Conservation (phyloP, 192 early-diverging fungal genomes). For the Backusella macrospora region DNA sequence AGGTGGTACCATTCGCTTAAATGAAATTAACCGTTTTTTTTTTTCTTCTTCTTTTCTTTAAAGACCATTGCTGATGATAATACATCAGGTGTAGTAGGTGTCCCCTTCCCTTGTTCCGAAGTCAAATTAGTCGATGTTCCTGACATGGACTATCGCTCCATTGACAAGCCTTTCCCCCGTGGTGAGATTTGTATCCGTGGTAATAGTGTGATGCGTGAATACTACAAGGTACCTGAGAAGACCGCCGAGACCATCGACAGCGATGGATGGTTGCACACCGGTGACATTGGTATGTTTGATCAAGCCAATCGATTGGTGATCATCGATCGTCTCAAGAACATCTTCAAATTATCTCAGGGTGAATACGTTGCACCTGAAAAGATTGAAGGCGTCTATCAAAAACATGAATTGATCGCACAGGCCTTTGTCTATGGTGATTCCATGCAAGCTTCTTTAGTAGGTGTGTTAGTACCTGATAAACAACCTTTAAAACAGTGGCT, state of each 20-base stretch:
- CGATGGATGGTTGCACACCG: constrained; percentile 88
- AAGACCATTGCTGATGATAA: constrained; percentile 40
- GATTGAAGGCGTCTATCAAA: constrained; percentile 77
- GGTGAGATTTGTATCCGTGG: constrained; percentile 93
- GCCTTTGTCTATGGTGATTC: constrained; percentile 95
- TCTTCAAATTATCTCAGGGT: constrained; percentile 83
- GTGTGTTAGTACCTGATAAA: constrained; percentile 81
- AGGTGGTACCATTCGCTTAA: too few relatives aligned
- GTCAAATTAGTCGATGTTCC: constrained; percentile 89
- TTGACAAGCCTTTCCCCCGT: constrained; percentile 79
- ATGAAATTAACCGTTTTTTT: not conserved
- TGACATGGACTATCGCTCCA: constrained; percentile 83
- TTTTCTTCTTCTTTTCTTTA: constrained; percentile 4
- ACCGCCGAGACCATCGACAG: constrained; percentile 78
- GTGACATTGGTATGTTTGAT: constrained; percentile 86
- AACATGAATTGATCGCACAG: constrained; percentile 78
- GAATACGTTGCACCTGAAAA: constrained; percentile 96
- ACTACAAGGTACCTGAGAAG: constrained; percentile 82
- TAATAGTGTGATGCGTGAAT: constrained; percentile 72
- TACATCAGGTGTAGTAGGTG: constrained; percentile 72
- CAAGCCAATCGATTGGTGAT: constrained; percentile 72
- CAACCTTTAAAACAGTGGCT: constrained; percentile 72
- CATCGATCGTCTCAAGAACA: constrained; percentile 86
- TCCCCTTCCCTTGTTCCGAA: constrained; percentile 76
- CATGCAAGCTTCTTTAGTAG: constrained; percentile 82